Conservation (phyloP, 2,329 filamentous ascomycete species). For the Monosporascus sp. region DNA sequence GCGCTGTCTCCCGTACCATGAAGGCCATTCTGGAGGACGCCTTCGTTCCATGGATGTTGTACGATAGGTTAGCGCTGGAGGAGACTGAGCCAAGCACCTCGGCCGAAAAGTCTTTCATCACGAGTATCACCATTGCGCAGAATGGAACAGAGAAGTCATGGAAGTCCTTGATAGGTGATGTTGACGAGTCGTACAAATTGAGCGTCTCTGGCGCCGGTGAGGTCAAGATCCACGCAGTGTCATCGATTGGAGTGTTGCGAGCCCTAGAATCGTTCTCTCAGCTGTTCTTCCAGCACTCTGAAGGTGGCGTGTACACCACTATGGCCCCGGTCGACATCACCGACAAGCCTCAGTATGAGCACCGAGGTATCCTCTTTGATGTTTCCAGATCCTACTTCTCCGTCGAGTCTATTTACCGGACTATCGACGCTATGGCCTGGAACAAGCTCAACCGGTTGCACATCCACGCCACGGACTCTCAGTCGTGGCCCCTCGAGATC, state of each 20-base stretch:
- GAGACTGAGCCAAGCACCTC: slow-evolving; percentile 56
- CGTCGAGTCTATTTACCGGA: slow-evolving; percentile 61
- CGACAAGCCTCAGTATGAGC: slow-evolving; percentile 69
- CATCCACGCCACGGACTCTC: slow-evolving; percentile 75
- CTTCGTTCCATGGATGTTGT: slow-evolving; percentile 75
- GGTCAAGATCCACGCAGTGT: slow-evolving; percentile 57
- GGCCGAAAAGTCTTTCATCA: slow-evolving; percentile 44
- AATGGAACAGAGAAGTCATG: slow-evolving; percentile 51
- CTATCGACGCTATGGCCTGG: slow-evolving; percentile 70
- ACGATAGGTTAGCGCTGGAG: slow-evolving; percentile 50
- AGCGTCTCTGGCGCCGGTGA: slow-evolving; percentile 51
- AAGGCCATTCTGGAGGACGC: slow-evolving; percentile 60
- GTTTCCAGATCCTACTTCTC: slow-evolving; percentile 68
- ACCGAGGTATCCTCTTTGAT: slow-evolving; percentile 77
- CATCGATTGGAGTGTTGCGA: slow-evolving; percentile 63
- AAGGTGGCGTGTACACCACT: slow-evolving; percentile 60
- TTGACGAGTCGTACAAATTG: slow-evolving; percentile 74
- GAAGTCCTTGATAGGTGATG: slow-evolving; percentile 55
- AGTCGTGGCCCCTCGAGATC: slow-evolving; percentile 81
- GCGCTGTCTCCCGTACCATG: slow-evolving; percentile 54
- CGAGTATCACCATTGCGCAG: slow-evolving; percentile 57
- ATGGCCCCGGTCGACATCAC: slow-evolving; percentile 64
- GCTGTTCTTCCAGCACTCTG: slow-evolving; percentile 69
- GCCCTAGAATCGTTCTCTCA: slow-evolving; percentile 75
- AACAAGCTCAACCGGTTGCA: slow-evolving; percentile 82